Evolutionary conservation across 768 basidiomycete species (phyloP).

Genomic region (Amanita pseudoporphyria): DNA sequence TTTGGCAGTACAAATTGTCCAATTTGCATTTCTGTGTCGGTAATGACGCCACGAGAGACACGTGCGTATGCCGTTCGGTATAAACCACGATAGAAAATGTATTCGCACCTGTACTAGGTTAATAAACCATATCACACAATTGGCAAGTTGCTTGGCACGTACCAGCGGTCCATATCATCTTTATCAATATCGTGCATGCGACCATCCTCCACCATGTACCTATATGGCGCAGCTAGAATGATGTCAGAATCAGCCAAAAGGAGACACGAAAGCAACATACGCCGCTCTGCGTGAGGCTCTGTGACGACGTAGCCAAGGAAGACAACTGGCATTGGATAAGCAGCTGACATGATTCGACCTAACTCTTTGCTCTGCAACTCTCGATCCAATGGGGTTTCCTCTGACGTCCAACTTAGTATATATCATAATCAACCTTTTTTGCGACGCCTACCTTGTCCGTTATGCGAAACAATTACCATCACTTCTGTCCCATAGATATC

Average conservation of each 20-base stretch:
- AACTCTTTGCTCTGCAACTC: slow-evolving; percentile 77
- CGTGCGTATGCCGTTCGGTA: slow-evolving; percentile 82
- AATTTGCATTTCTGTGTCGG: slow-evolving; percentile 86
- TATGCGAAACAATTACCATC: slow-evolving; percentile 82
- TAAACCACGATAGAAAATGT: slow-evolving; percentile 76
- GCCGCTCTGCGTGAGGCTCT: slow-evolving; percentile 49
- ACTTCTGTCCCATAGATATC: slow-evolving; percentile 72
- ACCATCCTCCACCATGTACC: slow-evolving; percentile 70
- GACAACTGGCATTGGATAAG: slow-evolving; percentile 64
- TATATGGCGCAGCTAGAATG: slow-evolving; percentile 59
- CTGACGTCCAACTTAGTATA: slow-evolving; percentile 24
- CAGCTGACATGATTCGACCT: slow-evolving; percentile 65
- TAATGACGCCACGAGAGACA: slow-evolving; percentile 73
- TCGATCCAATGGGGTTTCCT: slow-evolving; percentile 84
- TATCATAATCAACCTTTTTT: background rate
- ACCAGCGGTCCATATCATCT: slow-evolving; percentile 67
- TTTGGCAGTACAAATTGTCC: slow-evolving; percentile 75
- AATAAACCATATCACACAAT: background rate
- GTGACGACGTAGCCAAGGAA: slow-evolving; percentile 81
- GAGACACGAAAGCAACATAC: slow-evolving; percentile 28
- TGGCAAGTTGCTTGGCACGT: slow-evolving; percentile 10
- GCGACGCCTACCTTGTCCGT: slow-evolving; percentile 63
- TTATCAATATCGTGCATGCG: slow-evolving; percentile 71
- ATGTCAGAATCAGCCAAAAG: background rate
- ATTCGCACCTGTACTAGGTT: slow-evolving; percentile 63